Evolutionary conservation across 202 grass and related monocot genomes (phyloP).

Genomic region (Schoenoplectus tabernaemontani): DNA sequence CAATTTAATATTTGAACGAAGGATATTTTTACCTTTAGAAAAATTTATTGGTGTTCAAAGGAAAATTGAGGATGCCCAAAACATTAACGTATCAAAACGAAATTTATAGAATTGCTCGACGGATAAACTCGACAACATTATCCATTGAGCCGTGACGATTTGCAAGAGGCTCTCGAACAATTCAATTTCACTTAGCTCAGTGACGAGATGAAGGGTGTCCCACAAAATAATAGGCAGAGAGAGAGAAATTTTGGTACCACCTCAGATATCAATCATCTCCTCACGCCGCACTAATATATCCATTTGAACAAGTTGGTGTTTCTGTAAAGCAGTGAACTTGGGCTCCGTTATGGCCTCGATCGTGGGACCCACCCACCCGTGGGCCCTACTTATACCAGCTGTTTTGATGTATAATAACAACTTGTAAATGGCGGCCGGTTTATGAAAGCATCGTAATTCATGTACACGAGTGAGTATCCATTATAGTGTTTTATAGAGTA

Average conservation of each 20-base stretch:
- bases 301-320: slow-evolving; percentile 4
- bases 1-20: too few relatives aligned
- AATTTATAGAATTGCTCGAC: too few relatives aligned
- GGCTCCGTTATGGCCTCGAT: not conserved
- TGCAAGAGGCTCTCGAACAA: not conserved
- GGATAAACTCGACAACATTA: too few relatives aligned
- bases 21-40: too few relatives aligned
- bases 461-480: too few relatives aligned
- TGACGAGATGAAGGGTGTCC: not conserved
- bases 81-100: too few relatives aligned
- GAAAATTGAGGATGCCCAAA: too few relatives aligned
- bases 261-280: too few relatives aligned
- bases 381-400: not conserved
- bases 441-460: not conserved
- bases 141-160: too few relatives aligned
- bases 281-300: not conserved
- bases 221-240: not conserved
- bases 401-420: not conserved
- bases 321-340: not conserved
- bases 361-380: not conserved
- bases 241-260: not conserved
- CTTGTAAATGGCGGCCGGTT: not conserved
- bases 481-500: too few relatives aligned
- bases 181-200: too few relatives aligned
- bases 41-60: too few relatives aligned